Base-by-base conservation (phyloP, 371 early-diverging fungal genomes). In the Gilbertella persicaria region DNA sequence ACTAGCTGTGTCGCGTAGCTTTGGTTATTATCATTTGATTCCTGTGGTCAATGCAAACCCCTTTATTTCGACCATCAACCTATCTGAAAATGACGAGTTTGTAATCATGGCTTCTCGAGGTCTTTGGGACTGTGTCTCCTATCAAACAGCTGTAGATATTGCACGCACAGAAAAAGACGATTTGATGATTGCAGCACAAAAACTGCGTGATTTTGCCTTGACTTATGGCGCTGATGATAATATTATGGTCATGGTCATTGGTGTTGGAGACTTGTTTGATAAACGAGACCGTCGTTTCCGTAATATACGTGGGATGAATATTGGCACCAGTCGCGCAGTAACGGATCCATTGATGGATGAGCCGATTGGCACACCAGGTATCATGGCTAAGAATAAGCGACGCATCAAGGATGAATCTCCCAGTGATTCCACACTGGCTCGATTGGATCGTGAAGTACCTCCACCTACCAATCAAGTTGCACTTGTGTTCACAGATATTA, bases 401-500 rank as follows among this genome's bases (percentile, higher is more conserved):
- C 66, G 79, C 13, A 60, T 66, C 21, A 74, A 75, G 30, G 77
- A 80, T 25, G 84, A 82, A 41, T 69, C 67, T 0, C 84, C 83
- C 6, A 71, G 79, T 30, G 83, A 84, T 49, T 64, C 83, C 55
- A 81, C 80, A 17, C 71, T 91, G 38, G 86, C 88, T 13, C 77
- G 89, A 5, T 65, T 90, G 14, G 86, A 84, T 29, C 78, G 83
- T 44, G 93, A 94, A 63, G 89, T 94, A 14, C 85, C 86, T 17
- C 93, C 96, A 16, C 96, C 96, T 0, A 73, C 84, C 0, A 93
- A 92, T 29, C 82, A 87, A 58, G 73, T 95, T 5, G 93, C 93
- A 0, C 71, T 97, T 49, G 94, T 95, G 12, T 97, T 97, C 63
- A 97, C 97, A 0, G 97, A 97, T 66, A 94, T 96, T 66, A 93